phyloP scores from a whole-genome alignment of 257 asterid species.

The Penstemon davidsonii region DNA sequence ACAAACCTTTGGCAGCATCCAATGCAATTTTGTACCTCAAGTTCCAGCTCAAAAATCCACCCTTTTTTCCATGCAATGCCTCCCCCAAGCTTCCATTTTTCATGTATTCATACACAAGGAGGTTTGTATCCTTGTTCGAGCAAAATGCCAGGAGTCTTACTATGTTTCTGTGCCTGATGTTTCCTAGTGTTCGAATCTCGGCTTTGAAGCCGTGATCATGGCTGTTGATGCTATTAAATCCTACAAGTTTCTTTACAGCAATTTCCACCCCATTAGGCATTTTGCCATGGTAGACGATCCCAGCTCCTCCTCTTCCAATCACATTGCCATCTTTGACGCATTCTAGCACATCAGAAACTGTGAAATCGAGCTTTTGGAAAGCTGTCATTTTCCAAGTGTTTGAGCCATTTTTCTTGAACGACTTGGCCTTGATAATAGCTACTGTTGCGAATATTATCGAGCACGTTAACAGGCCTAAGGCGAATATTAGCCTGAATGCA shows the following conservation, averaged over 20 bases:
- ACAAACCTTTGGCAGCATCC: constrained; percentile 85
- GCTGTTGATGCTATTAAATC: constrained; percentile 45
- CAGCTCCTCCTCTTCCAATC: constrained; percentile 95
- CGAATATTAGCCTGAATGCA: constrained; percentile 73
- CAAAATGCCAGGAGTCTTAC: constrained; percentile 81
- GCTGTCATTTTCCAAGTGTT: constrained; percentile 80
- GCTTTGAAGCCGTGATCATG: constrained; percentile 93
- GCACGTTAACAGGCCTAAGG: constrained; percentile 70
- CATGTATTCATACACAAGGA: constrained; percentile 93
- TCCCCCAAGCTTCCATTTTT: constrained; percentile 94
- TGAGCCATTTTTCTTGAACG: constrained; percentile 60
- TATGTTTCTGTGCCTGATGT: constrained; percentile 83
- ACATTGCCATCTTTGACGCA: constrained; percentile 88
- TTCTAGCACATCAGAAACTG: constrained; percentile 69
- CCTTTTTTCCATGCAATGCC: constrained; percentile 81
- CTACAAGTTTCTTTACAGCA: constrained; percentile 80
- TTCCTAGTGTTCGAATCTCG: constrained; percentile 79
- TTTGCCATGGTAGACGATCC: constrained; percentile 82
- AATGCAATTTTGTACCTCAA: constrained; percentile 79
- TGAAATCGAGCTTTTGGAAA: constrained; percentile 77
- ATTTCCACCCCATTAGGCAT: constrained; percentile 75
- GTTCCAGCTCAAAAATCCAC: constrained; percentile 70
- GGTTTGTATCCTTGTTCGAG: constrained; percentile 76
- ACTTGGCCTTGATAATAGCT: constrained; percentile 73
- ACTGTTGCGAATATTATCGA: constrained; percentile 68